Base-by-base conservation (phyloP, 2,329 filamentous ascomycete species). In the Coniochaeta hoffmannii region DNA sequence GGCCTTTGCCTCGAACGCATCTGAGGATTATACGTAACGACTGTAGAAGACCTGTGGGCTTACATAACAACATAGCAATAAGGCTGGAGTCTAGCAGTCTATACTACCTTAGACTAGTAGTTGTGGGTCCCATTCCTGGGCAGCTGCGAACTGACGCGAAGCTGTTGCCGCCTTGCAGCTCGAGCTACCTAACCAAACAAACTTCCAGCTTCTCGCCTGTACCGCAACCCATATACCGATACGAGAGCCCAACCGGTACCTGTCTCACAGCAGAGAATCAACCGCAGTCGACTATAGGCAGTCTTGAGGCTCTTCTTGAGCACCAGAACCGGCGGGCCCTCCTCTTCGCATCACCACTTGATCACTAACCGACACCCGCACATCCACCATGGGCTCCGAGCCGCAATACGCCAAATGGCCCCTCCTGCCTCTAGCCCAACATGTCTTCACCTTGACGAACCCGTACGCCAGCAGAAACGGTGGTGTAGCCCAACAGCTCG, bases 371-470 rank as follows among this genome's bases (percentile, higher is more conserved):
- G 24, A 31, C 46, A 46, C 14, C 55, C 50, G 59, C 66, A 63
- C 50, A 32, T 38, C 59, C 68, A 82, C 76, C 77, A 91, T 87
- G 84, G 84, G 84, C 66, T 82, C 89, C 68, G 89, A 94, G 74
- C 88, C 88, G 63, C 89, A 91, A 73, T 92, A 92, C 75, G 86
- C 88, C 66, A 89, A 90, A 74, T 93, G 88, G 77, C 89, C 90
- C 59, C 79, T 90, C 72, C 83, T 94, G 69, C 82, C 88, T 64
- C 81, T 95, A 66, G 83, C 88, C 60, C 89, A 94, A 77, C 85
- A 91, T 70, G 89, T 94, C 73, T 94, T 94, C 77, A 87, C 87
- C 68, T 81, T 94, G 75, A 90, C 88, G 69, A 92, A 92, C 72
- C 83, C 88, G 63, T 87, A 88, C 63, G 83, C 89, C 64, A 74